These are phyloP conservation scores for Mucuna pruriens DNA, from an alignment of 306 rosid genomes.

Conservation along the genomic window DNA sequence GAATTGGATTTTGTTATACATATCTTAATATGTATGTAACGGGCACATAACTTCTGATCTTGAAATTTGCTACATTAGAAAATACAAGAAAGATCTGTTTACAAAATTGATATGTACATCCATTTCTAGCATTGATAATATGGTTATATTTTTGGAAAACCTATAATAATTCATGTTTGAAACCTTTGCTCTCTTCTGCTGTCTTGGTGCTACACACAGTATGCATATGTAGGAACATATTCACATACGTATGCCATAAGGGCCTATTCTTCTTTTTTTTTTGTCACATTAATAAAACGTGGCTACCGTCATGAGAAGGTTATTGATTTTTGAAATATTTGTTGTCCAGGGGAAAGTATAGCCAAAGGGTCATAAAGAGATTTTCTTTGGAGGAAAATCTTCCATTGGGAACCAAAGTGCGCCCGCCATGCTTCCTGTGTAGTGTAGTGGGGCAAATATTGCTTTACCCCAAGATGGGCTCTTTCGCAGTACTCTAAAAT, in stretches of 20 bases:
- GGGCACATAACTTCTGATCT: no score
- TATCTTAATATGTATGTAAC: no score
- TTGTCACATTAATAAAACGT: conserved; percentile 6
- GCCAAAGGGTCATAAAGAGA: conserved; percentile 88
- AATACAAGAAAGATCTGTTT: conserved; percentile 3
- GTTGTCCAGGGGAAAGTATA: conserved; percentile 86
- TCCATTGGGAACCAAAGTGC: conserved; percentile 95
- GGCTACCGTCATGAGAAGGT: conserved; percentile 51
- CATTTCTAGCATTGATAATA: conserved; percentile 38
- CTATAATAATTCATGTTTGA: conserved; percentile 38
- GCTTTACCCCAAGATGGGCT: conserved; percentile 78
- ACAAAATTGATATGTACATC: conserved; percentile 53
- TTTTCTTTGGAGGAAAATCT: conserved; percentile 73
- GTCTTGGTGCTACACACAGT: conserved; percentile 35
- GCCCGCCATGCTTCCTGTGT: conserved; percentile 77
- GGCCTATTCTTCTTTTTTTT: background rate
- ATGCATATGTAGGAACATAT: background rate
- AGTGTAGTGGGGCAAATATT: conserved; percentile 82
- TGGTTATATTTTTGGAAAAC: conserved; percentile 31
- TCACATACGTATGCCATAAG: background rate
- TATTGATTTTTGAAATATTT: conserved; percentile 78
- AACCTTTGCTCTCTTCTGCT: conserved; percentile 29
- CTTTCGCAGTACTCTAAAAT: conserved; percentile 83
- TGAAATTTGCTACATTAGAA: no score
- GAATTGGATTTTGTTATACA: background rate